Percentiles rank a stretch among this genome's conserved stretches.
Evolutionary conservation across 805 yeast species (phyloP).

Genomic region (Saccharomycopsis sp.): DNA sequence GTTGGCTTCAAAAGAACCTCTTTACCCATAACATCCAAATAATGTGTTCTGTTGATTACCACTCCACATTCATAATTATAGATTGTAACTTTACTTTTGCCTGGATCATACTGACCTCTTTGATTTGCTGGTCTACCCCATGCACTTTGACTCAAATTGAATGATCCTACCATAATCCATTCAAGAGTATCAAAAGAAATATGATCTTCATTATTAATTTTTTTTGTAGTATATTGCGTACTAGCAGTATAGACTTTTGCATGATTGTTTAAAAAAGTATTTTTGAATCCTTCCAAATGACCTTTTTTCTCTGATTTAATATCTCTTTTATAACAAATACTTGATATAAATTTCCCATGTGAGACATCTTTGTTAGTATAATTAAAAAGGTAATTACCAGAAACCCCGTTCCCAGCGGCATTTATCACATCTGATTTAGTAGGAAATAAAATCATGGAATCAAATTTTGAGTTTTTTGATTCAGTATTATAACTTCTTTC

Average conservation of each 20-base stretch:
- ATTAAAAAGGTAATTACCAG: slow-evolving; percentile 6
- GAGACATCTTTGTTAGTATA: background rate
- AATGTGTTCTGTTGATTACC: slow-evolving; percentile 12
- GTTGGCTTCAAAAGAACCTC: no score
- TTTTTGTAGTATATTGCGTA: no score
- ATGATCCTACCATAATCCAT: slow-evolving; percentile 15
- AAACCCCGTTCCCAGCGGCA: slow-evolving; percentile 6
- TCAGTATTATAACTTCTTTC: background rate
- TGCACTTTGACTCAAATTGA: slow-evolving; percentile 16
- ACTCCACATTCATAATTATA: slow-evolving; percentile 18
- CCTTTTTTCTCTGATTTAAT: slow-evolving; percentile 4
- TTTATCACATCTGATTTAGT: slow-evolving; percentile 6
- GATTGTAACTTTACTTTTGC: no score
- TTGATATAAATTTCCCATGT: no score
- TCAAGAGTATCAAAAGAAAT: slow-evolving; percentile 7
- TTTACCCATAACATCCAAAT: background rate
- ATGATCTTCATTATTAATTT: no score
- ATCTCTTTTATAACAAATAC: slow-evolving; percentile 11
- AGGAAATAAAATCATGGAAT: slow-evolving; percentile 16
- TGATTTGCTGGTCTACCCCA: slow-evolving; percentile 14
- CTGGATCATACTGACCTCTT: background rate
- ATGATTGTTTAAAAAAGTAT: slow-evolving; percentile 12
- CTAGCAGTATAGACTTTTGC: slow-evolving; percentile 11
- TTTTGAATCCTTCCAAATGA: slow-evolving; percentile 1
- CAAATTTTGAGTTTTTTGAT: background rate